These are phyloP conservation scores for Sutorius eximius DNA, from an alignment of 1,284 basidiomycete species.

Conservation along the genomic window DNA sequence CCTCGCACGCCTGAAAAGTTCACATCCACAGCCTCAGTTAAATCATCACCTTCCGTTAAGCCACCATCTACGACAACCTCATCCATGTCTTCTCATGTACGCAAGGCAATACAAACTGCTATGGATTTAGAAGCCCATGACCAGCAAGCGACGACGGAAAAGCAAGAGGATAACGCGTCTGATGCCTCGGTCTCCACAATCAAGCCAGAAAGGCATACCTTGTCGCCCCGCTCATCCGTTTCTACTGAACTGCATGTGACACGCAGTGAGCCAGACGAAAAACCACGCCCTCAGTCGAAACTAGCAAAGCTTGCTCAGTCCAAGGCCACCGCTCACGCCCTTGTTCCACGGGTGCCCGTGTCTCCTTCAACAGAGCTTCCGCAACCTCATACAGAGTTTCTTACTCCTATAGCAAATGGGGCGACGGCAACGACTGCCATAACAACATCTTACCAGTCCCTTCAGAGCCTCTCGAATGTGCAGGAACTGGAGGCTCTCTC, in stretches of 20 bases:
- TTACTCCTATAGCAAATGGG: constrained; percentile 74
- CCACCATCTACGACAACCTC: constrained; percentile 39
- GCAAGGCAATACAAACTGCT: constrained; percentile 58
- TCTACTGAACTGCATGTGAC: constrained; percentile 10
- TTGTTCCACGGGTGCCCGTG: constrained; percentile 39
- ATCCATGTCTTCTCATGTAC: constrained; percentile 56
- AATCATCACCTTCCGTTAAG: constrained; percentile 23
- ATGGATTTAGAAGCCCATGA: constrained; percentile 45
- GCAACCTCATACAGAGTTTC: constrained; percentile 57
- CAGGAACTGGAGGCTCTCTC: constrained; percentile 23
- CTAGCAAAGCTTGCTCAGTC: constrained; percentile 67
- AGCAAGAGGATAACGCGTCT: constrained; percentile 17
- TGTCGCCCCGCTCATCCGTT: constrained; percentile 3
- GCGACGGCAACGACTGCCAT: constrained; percentile 76
- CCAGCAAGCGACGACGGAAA: constrained; percentile 9
- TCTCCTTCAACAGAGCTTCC: constrained; percentile 37
- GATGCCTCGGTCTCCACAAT: constrained; percentile 27
- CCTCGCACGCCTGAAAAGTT: constrained; percentile 18
- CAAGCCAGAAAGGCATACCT: constrained; percentile 10
- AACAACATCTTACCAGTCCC: constrained; percentile 71
- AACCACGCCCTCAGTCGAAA: constrained; percentile 58
- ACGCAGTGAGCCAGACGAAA: constrained; percentile 18
- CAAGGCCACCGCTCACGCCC: constrained; percentile 43
- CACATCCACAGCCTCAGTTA: constrained; percentile 18
- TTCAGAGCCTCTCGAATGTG: constrained; percentile 47